A percentile compares a stretch with the other conserved stretches of the same genome.
These are phyloP conservation scores for Syncephalastrum sp. DNA, from an alignment of 371 early-diverging fungal genomes.

Conservation along the genomic window DNA sequence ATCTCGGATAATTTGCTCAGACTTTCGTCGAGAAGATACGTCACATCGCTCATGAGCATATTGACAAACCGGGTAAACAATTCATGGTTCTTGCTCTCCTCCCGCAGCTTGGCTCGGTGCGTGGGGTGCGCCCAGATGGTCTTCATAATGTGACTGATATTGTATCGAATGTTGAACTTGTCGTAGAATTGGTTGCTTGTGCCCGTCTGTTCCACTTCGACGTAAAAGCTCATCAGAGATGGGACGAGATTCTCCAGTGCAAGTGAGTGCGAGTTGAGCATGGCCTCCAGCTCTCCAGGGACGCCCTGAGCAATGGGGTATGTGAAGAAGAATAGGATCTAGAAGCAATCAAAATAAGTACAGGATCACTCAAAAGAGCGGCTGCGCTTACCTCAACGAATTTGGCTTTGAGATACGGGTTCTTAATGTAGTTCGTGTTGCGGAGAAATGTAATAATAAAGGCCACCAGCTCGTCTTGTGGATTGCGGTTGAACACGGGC, in stretches of 20 bases:
- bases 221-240: slow-evolving; percentile 86
- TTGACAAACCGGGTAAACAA: slow-evolving; percentile 90
- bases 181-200: slow-evolving; percentile 93
- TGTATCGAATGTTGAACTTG: slow-evolving; percentile 96
- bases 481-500: slow-evolving; percentile 52
- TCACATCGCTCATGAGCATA: slow-evolving; percentile 94
- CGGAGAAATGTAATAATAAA: slow-evolving; percentile 81
- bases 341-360: neutral
- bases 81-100: slow-evolving; percentile 66
- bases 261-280: slow-evolving; percentile 73
- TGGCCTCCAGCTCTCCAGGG: slow-evolving; percentile 65
- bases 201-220: slow-evolving; percentile 96
- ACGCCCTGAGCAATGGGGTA: slow-evolving; percentile 44
- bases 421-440: slow-evolving; percentile 80
- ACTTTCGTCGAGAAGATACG: slow-evolving; percentile 92
- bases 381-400: slow-evolving; percentile 74
- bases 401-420: slow-evolving; percentile 93
- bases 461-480: slow-evolving; percentile 71
- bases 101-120: slow-evolving; percentile 57
- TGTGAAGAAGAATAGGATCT: slow-evolving; percentile 80
- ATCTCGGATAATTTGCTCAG: slow-evolving; percentile 87
- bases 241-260: slow-evolving; percentile 74
- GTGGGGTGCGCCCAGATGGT: slow-evolving; percentile 77
- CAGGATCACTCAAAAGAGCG: neutral
- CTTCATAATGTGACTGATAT: slow-evolving; percentile 93